Percentiles rank a stretch among this genome's conserved stretches.
Evolutionary conservation across 768 basidiomycete genomes (phyloP).

Genomic region (Rhizopogon sp.): DNA sequence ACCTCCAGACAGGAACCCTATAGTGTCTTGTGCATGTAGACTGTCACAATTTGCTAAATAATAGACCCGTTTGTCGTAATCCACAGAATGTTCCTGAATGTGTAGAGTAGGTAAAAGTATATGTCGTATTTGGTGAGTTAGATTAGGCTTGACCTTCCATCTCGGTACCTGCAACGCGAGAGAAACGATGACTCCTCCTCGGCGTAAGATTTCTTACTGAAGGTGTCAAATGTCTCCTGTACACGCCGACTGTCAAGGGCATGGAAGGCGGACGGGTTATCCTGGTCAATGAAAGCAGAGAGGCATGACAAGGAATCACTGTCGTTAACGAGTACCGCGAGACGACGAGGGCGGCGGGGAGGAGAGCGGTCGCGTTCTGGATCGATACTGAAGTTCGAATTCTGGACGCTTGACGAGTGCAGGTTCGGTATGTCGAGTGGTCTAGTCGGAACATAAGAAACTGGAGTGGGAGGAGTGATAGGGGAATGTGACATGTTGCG

Average conservation of each 20-base stretch:
- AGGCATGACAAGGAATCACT: constrained; percentile 28
- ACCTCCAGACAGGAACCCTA: too few relatives aligned
- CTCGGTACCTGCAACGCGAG: too few relatives aligned
- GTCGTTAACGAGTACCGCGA: constrained; percentile 36
- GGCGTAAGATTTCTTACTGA: background rate
- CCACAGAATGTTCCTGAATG: background rate
- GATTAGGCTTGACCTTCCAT: too few relatives aligned
- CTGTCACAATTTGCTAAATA: too few relatives aligned
- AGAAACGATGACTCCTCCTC: too few relatives aligned
- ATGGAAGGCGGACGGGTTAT: constrained; percentile 11
- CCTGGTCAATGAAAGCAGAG: constrained; percentile 32
- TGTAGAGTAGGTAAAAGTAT: background rate
- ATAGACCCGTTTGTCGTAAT: too few relatives aligned
- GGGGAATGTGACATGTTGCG: constrained; percentile 24
- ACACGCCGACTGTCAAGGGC: constrained; percentile 25
- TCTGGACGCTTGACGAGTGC: background rate
- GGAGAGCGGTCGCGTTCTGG: background rate
- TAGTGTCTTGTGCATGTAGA: too few relatives aligned
- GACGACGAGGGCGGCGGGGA: constrained; percentile 29
- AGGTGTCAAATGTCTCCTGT: constrained; percentile 15
- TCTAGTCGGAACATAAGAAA: constrained; percentile 5
- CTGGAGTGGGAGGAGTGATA: constrained; percentile 25
- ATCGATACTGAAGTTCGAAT: background rate
- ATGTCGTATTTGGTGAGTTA: too few relatives aligned
- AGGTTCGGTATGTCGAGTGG: background rate